Evolutionary conservation across 1,284 basidiomycete species (phyloP).

Genomic region (Moesziomyces parantarcticus): DNA sequence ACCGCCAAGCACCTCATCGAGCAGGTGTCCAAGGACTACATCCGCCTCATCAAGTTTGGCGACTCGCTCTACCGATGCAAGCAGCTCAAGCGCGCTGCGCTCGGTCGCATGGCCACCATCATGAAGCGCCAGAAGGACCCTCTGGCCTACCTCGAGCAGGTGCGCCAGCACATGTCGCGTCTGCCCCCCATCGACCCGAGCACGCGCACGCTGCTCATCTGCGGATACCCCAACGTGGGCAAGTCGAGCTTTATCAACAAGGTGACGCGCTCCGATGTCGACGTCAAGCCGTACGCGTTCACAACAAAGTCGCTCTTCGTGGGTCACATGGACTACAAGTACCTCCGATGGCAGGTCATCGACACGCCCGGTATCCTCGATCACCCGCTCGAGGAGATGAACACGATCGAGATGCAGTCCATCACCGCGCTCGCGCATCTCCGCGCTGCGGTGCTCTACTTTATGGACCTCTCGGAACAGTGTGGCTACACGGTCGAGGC

Average conservation of each 20-base stretch:
- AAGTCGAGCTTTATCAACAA: slow-evolving; percentile 68
- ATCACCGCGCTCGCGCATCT: slow-evolving; percentile 67
- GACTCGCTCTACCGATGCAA: slow-evolving; percentile 67
- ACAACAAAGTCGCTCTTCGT: slow-evolving; percentile 68
- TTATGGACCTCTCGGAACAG: slow-evolving; percentile 68
- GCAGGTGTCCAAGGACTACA: slow-evolving; percentile 67
- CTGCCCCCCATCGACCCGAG: slow-evolving; percentile 66
- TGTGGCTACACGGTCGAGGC: slow-evolving; percentile 67
- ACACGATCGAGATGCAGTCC: slow-evolving; percentile 68
- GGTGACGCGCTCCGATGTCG: slow-evolving; percentile 66
- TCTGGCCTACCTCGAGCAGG: slow-evolving; percentile 67
- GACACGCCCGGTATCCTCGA: slow-evolving; percentile 68
- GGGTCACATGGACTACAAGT: slow-evolving; percentile 68
- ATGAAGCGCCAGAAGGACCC: slow-evolving; percentile 68
- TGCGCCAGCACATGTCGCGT: slow-evolving; percentile 68
- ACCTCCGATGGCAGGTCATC: slow-evolving; percentile 67
- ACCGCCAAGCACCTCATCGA: slow-evolving; percentile 67
- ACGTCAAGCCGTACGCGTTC: slow-evolving; percentile 68
- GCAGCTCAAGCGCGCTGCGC: slow-evolving; percentile 67
- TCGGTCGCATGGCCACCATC: slow-evolving; percentile 68
- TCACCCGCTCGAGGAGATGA: slow-evolving; percentile 68
- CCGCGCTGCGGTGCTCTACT: slow-evolving; percentile 66
- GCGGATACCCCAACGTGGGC: slow-evolving; percentile 67
- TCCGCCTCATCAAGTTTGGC: slow-evolving; percentile 67
- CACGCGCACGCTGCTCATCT: slow-evolving; percentile 65